A percentile compares a stretch with the other conserved stretches of the same genome.
These are phyloP conservation scores for Hortiboletus campestris DNA, from an alignment of 768 basidiomycete genomes.

Conservation along the genomic window DNA sequence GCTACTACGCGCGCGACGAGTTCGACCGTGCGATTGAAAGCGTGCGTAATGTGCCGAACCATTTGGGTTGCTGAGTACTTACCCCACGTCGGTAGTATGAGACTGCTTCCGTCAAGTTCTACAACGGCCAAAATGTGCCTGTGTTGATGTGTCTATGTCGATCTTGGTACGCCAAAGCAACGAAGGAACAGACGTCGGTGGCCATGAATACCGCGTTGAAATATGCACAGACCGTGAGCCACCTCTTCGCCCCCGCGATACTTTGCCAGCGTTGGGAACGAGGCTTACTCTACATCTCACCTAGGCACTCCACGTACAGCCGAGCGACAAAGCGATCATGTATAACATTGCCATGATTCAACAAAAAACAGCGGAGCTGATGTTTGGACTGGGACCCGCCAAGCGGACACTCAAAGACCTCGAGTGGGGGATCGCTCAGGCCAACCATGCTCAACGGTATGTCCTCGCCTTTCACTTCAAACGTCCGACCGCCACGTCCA, in stretches of 20 bases:
- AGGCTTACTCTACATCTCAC: not conserved
- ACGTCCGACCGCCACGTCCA: not conserved
- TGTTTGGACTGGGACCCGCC: conserved; percentile 67
- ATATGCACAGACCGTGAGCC: conserved; percentile 72
- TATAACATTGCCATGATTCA: conserved; percentile 99
- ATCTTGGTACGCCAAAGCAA: conserved; percentile 93
- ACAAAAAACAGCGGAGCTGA: conserved; percentile 91
- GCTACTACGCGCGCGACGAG: conserved; percentile 89
- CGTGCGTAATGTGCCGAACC: conserved; percentile 44
- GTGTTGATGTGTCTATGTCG: conserved; percentile 84
- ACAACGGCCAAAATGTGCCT: conserved; percentile 68
- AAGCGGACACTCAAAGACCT: conserved; percentile 84
- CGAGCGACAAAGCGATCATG: conserved; percentile 83
- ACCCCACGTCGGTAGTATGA: conserved; percentile 64
- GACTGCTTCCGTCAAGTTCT: conserved; percentile 80
- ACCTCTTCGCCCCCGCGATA: not conserved
- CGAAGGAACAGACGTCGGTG: conserved; percentile 78
- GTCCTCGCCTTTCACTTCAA: conserved; percentile 17
- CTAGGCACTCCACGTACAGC: conserved; percentile 82
- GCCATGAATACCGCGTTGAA: conserved; percentile 84
- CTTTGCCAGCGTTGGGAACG: not conserved
- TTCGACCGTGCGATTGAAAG: conserved; percentile 96
- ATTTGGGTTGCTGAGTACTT: not conserved
- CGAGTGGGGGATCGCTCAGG: conserved; percentile 73
- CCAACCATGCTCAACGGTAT: conserved; percentile 83